Evolutionary conservation across 768 basidiomycete species (phyloP).

Genomic region (Hortiboletus campestris): DNA sequence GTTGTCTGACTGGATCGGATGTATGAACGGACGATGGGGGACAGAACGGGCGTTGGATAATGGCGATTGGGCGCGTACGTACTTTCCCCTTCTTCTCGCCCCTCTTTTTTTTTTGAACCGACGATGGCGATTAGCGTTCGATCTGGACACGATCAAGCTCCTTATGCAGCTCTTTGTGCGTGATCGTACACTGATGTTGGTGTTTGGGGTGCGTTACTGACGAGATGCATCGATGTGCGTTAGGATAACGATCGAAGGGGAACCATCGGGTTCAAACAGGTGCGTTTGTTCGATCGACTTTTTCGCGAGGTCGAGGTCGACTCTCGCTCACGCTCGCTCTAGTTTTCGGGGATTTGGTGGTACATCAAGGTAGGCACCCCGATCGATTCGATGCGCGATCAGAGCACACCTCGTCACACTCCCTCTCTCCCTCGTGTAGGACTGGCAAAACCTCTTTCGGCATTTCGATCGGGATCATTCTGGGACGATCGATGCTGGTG

Average conservation of each 20-base stretch:
- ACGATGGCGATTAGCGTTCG: constrained; percentile 50
- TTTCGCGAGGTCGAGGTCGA: not conserved
- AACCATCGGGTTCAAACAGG: constrained; percentile 79
- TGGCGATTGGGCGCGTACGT: constrained; percentile 78
- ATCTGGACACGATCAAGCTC: constrained; percentile 83
- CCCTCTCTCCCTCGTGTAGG: constrained; percentile 33
- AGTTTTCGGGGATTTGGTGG: constrained; percentile 77
- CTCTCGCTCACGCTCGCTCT: not conserved
- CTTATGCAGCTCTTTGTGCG: constrained; percentile 78
- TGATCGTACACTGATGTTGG: not conserved
- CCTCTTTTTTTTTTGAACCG: not conserved
- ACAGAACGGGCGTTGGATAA: constrained; percentile 50
- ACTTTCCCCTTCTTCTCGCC: no score
- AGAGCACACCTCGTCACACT: no score
- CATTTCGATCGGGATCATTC: constrained; percentile 85
- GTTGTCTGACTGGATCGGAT: not conserved
- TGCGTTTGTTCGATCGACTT: constrained; percentile 23
- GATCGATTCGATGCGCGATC: not conserved
- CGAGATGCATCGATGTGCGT: not conserved
- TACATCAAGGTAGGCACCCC: constrained; percentile 58
- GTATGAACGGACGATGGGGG: not conserved
- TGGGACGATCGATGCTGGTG: constrained; percentile 69
- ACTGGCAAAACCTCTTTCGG: constrained; percentile 83
- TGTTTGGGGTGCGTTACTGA: not conserved
- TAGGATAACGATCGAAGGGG: constrained; percentile 74